Base-by-base conservation (phyloP, 306 rosid species). In the Sophora flavescens region DNA sequence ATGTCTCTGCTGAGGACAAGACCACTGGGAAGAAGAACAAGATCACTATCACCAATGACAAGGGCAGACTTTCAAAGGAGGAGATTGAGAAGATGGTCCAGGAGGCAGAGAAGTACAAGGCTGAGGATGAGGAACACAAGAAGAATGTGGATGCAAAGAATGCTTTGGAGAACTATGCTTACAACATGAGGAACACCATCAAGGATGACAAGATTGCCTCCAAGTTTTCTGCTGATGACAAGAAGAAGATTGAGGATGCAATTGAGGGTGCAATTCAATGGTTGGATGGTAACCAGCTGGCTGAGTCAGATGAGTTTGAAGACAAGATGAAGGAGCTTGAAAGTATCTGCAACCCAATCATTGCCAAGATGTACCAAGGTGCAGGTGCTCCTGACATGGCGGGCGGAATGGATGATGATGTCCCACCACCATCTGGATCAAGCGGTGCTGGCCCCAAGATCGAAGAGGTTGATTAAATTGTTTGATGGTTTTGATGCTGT, bases 101-200 rank as follows among this genome's bases (percentile, higher is more conserved):
- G 33, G 93, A 87, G 61, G 93, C 92, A 0, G 89, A 89, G 81
- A 86, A 84, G 78, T 86, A 91, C 87, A 89, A 87, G 85, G 85
- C 84, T 0, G 91, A 91, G 54, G 96, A 91, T 0, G 96, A 91
- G 26, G 91, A 87, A 36, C 88, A 81, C 83, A 91, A 82, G 80
- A 88, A 85, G 83, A 88, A 84, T 84, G 91, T 87, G 0, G 89
- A 84, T 3, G 77, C 89, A 0, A 88, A 84, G 79, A 86, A 86
- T 3, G 85, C 88, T 0, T 52, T 89, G 78, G 96, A 91, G 44
- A 83, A 87, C 53, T 86, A 81, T 4, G 81, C 88, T 0, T 88
- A 84, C 72, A 84, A 84, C 74, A 87, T 89, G 90, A 86, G 90
- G 72, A 86, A 83, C 86, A 84, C 89, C 0, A 38, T 87, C 4